phyloP scores from a whole-genome alignment of 176 grass and related monocot species.

The Dendrocalamus sinicus region DNA sequence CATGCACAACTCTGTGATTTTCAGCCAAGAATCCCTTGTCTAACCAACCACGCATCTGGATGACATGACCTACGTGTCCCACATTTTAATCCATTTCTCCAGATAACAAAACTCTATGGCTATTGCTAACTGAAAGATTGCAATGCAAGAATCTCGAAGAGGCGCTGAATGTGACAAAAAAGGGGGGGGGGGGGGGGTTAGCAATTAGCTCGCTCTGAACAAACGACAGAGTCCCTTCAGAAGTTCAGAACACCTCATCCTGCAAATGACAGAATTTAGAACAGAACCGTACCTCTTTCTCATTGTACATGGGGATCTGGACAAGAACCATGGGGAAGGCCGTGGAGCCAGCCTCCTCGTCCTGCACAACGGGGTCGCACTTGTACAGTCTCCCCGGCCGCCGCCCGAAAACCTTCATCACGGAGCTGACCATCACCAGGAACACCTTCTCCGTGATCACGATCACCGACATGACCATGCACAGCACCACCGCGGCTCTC shows the following conservation, averaged over 20 bases:
- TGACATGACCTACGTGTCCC: not conserved
- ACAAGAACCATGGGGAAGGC: slow-evolving; percentile 82
- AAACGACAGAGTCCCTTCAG: not conserved
- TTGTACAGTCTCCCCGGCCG: slow-evolving; percentile 47
- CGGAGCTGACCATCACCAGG: slow-evolving; percentile 50
- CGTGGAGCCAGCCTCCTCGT: slow-evolving; percentile 51
- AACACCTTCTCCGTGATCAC: slow-evolving; percentile 71
- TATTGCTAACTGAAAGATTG: not conserved
- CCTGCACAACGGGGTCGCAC: slow-evolving; percentile 47
- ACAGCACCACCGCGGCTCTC: slow-evolving; percentile 43
- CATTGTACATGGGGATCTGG: slow-evolving; percentile 95
- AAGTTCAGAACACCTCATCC: not conserved
- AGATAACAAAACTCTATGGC: not conserved
- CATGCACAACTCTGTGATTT: not conserved
- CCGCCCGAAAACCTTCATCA: slow-evolving; percentile 40
- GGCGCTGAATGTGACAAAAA: not conserved
- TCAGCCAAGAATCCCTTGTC: not conserved
- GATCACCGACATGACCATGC: slow-evolving; percentile 67
- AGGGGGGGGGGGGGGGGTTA: not conserved
- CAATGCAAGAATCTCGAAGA: not conserved
- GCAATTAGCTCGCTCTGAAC: not conserved
- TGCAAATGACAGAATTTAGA: slow-evolving; percentile 8
- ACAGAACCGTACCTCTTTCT: slow-evolving; percentile 59
- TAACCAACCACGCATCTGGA: not conserved
- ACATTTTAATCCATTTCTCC: not conserved